Conservation (phyloP, 2,329 filamentous ascomycete species). For the Epichloe aotearoae region DNA sequence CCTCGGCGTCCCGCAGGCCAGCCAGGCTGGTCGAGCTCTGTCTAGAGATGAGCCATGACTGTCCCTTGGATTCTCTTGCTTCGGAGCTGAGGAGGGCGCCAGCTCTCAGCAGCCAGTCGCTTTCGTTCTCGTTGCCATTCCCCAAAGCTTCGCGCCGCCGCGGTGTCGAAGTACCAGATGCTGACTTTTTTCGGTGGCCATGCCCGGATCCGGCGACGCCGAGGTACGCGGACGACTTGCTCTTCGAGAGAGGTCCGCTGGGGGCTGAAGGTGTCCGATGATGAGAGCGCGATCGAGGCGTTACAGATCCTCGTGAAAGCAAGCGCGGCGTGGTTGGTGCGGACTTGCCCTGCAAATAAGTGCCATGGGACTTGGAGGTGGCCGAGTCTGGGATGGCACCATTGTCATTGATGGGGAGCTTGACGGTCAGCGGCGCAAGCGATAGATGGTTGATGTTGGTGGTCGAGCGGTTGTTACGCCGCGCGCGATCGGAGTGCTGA, state of each 20-base stretch:
- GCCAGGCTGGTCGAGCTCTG: constrained; percentile 51
- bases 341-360: constrained; percentile 49
- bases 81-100: constrained; percentile 49
- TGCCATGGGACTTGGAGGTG: constrained; percentile 22
- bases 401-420: constrained; percentile 43
- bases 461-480: constrained; percentile 45
- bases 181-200: constrained; percentile 10
- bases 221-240: constrained; percentile 50
- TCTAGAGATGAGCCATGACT: constrained; percentile 53
- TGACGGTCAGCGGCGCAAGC: constrained; percentile 50
- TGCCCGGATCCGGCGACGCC: constrained; percentile 8
- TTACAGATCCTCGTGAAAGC: constrained; percentile 40
- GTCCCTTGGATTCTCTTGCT: constrained; percentile 53
- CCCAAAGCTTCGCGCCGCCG: constrained; percentile 19
- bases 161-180: constrained; percentile 22
- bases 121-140: constrained; percentile 31
- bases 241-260: constrained; percentile 35
- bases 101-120: constrained; percentile 52
- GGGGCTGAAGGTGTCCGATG: constrained; percentile 27
- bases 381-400: constrained; percentile 30
- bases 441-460: constrained; percentile 47
- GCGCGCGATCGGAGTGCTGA: constrained; percentile 42
- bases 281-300: constrained; percentile 32
- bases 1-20: constrained; percentile 36
- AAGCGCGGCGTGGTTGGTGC: constrained; percentile 52